A percentile compares a stretch with the other conserved stretches of the same genome.
Conservation (phyloP, 73 alveolate genomes). For the Symbiodinium pilosum region DNA sequence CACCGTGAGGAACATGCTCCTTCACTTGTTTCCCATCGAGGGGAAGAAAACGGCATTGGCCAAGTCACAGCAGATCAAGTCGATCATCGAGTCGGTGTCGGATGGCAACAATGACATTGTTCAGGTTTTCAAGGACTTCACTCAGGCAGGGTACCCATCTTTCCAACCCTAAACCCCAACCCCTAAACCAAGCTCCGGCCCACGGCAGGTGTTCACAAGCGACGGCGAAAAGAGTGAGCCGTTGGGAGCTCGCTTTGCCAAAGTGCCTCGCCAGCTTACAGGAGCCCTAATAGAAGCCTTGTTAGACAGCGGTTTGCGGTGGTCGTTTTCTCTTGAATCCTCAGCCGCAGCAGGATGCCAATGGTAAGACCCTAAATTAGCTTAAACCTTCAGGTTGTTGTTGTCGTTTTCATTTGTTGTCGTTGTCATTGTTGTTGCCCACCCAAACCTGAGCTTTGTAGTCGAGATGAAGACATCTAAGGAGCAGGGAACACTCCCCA, state of each 20-base stretch:
- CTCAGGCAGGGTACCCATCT: not conserved
- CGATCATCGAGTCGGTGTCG: not conserved
- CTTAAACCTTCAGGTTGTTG: not conserved
- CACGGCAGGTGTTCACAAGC: not conserved
- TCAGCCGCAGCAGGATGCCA: not conserved
- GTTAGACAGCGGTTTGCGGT: too few species aligned
- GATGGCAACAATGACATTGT: not conserved
- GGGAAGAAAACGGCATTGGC: constrained; percentile 12
- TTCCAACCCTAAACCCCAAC: too few species aligned
- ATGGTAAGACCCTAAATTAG: not conserved
- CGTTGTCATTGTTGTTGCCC: too few species aligned
- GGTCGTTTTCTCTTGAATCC: not conserved
- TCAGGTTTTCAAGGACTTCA: not conserved
- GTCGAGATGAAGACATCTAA: too few species aligned
- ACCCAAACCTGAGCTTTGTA: too few species aligned
- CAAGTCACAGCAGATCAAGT: not conserved
- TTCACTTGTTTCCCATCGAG: not conserved
- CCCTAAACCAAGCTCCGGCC: too few species aligned
- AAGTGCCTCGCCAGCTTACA: too few species aligned
- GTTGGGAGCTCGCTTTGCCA: too few species aligned
- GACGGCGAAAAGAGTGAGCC: not conserved
- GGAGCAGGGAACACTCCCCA: not conserved
- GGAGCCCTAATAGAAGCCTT: too few species aligned
- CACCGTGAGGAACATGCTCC: not conserved
- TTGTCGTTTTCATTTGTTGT: not conserved